A percentile compares a stretch with the other conserved stretches of the same genome.
Evolutionary conservation across 768 basidiomycete species (phyloP).

Genomic region (Kwoniella sp.): DNA sequence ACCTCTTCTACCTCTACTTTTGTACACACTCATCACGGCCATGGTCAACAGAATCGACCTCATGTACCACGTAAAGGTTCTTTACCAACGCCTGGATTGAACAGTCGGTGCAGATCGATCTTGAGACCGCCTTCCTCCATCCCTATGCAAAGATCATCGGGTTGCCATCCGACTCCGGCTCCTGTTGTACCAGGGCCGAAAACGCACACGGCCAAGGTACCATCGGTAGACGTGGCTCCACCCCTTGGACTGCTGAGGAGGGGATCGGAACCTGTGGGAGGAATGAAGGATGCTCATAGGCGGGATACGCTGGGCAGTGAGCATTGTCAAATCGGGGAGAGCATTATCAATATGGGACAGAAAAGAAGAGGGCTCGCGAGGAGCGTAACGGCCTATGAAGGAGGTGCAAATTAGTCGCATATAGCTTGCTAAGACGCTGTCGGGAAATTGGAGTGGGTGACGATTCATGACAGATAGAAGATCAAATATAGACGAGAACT

Average conservation of each 20-base stretch:
- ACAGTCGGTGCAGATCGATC: constrained; percentile 9
- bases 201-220: background rate
- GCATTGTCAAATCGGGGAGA: background rate
- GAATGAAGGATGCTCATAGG: background rate
- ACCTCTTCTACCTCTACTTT: background rate
- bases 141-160: constrained; percentile 19
- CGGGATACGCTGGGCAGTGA: background rate
- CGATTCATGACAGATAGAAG: background rate
- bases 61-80: constrained; percentile 8
- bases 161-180: background rate
- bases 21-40: background rate
- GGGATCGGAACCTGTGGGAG: background rate
- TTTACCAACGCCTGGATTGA: constrained; percentile 16
- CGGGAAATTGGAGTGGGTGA: background rate
- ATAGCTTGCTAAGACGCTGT: background rate
- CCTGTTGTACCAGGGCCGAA: background rate
- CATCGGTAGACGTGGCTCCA: background rate
- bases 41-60: background rate
- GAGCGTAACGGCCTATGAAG: background rate
- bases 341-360: background rate
- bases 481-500: background rate
- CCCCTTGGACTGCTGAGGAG: background rate
- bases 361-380: background rate
- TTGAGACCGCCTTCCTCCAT: constrained; percentile 6
- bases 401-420: background rate